Base-by-base conservation (phyloP, 345 rosid genomes). In the Viola odorata region DNA sequence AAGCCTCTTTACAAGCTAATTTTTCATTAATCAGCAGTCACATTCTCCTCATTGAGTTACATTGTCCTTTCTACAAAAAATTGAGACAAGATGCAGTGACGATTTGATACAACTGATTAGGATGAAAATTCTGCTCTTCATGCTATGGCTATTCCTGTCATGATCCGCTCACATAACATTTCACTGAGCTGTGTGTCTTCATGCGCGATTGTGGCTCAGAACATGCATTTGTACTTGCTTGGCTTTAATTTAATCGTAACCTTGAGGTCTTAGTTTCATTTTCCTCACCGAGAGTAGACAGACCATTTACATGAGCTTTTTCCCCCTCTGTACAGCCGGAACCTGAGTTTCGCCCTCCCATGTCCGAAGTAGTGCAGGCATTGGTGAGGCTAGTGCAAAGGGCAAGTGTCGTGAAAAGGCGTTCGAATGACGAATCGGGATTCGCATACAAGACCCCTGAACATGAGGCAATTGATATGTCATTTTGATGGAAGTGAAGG, bases 341-440 rank as follows among this genome's bases (percentile, higher is more conserved):
- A 41, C 99, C 99, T 0, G 97, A 94, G 84, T 94, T 94, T 63
- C 80, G 99, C 55, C 97, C 99, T 15, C 99, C 99, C 1, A 95
- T 95, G 97, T 95, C 99, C 0, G 99, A 95, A 75, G 99, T 86
- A 12, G 99, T 95, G 62, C 99, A 95, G 77, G 91, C 89, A 54
- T 56, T 95, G 71, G 97, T 95, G 70, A 75, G 96, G 66, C 69
- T 95, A 65, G 92, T 91, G 62, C 99, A 95, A 66, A 79, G 99
- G 73, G 97, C 99, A 16, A 87, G 99, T 39, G 81, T 85, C 8
- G 81, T 84, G 7, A 90, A 85, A 69, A 70, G 99, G 80, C 82
- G 84, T 44, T 83, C 98, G 0, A 88, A 91, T 7, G 99, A 95
- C 9, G 99, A 95, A 44, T 73, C 87, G 3, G 94, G 98, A 62